Conservation (phyloP, 2,329 filamentous ascomycete genomes). For the Fusarium beomiforme region DNA sequence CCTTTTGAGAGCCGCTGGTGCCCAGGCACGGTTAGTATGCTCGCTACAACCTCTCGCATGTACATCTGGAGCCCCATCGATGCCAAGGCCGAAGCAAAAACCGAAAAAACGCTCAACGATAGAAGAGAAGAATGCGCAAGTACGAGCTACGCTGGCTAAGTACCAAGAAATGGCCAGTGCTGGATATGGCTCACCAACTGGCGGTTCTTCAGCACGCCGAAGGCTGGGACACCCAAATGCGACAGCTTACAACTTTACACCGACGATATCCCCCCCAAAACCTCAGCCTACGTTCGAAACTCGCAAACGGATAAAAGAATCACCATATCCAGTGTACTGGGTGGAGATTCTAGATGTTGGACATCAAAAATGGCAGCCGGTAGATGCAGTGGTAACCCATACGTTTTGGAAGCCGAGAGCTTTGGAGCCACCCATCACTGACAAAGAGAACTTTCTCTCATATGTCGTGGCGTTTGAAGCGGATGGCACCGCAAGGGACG, state of each 20-base stretch:
- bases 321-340: conserved; percentile 88
- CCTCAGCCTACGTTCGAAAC: conserved; percentile 46
- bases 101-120: conserved; percentile 44
- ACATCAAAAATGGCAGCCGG: conserved; percentile 89
- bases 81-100: conserved; percentile 53
- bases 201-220: conserved; percentile 54
- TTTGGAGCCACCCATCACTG: conserved; percentile 84
- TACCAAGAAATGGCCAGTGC: conserved; percentile 48
- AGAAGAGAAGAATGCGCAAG: conserved; percentile 48
- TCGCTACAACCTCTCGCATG: conserved; percentile 88
- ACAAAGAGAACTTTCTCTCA: conserved; percentile 78
- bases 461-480: conserved; percentile 90
- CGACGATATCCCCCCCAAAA: conserved; percentile 52
- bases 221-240: conserved; percentile 66
- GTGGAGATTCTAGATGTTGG: conserved; percentile 89
- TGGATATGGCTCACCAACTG: conserved; percentile 44
- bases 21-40: conserved; percentile 85
- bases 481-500: conserved; percentile 81
- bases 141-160: conserved; percentile 53
- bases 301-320: conserved; percentile 68
- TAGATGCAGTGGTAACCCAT: conserved; percentile 85
- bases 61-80: conserved; percentile 60
- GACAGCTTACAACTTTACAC: conserved; percentile 60
- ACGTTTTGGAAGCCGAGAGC: conserved; percentile 77
- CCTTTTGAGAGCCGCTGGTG: conserved; percentile 81